Percentiles rank a stretch among this genome's conserved stretches.
These are phyloP conservation scores for Termitomyces sp. DNA, from an alignment of 768 basidiomycete species.

Conservation along the genomic window DNA sequence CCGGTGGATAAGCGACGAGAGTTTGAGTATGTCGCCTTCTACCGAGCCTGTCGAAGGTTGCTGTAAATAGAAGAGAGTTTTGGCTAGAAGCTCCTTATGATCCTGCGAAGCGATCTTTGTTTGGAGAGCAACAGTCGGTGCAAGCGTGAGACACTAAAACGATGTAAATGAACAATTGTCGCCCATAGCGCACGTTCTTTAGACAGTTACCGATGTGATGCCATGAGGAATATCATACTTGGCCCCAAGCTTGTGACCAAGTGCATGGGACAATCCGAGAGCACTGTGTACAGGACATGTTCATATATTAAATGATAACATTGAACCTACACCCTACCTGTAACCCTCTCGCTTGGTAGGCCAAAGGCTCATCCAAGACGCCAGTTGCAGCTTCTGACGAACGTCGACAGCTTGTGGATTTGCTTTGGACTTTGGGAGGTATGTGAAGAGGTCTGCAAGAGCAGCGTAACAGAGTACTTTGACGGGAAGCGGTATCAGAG, in stretches of 20 bases:
- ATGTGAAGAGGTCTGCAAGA: conserved; percentile 69
- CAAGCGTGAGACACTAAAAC: conserved; percentile 66
- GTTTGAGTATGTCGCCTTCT: conserved; percentile 56
- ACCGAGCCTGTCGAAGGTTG: conserved; percentile 60
- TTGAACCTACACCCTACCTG: conserved; percentile 31
- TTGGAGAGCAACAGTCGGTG: conserved; percentile 58
- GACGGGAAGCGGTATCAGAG: conserved; percentile 50
- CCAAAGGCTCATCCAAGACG: conserved; percentile 82
- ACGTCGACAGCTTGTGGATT: conserved; percentile 52
- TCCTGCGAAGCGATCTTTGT: conserved; percentile 55
- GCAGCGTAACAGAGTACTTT: conserved; percentile 67
- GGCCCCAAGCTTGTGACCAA: conserved; percentile 74
- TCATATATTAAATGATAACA: background rate
- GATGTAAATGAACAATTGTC: background rate
- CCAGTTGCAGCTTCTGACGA: conserved; percentile 69
- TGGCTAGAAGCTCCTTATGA: conserved; percentile 59
- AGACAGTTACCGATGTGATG: conserved; percentile 65
- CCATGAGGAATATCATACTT: conserved; percentile 77
- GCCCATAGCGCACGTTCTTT: background rate
- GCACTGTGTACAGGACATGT: conserved; percentile 34
- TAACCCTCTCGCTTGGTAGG: conserved; percentile 56
- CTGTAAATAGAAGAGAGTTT: conserved; percentile 53
- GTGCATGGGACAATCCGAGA: conserved; percentile 71
- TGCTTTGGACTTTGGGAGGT: conserved; percentile 62
- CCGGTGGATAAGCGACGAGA: conserved; percentile 55